These are phyloP conservation scores for Aspergillus pseudotamarii DNA, from an alignment of 2,329 filamentous ascomycete species.

Conservation along the genomic window DNA sequence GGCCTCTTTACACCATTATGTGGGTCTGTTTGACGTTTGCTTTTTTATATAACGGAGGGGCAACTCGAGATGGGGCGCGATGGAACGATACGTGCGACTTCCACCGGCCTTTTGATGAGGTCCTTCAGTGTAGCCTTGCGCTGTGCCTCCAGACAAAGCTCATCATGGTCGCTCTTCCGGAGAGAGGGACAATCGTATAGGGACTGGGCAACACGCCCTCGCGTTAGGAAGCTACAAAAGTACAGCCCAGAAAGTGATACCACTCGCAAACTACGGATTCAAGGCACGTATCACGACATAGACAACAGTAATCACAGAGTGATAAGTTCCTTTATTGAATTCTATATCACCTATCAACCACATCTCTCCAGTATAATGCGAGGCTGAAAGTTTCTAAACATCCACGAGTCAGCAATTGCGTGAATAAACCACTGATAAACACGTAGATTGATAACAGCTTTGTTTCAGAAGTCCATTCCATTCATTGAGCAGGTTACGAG, in stretches of 20 bases:
- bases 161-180: neutral
- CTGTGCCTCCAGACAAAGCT: neutral
- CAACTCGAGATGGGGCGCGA: neutral
- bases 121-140: neutral
- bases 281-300: neutral
- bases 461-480: conserved; percentile 82
- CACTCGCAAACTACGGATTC: neutral
- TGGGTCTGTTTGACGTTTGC: neutral
- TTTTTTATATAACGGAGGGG: neutral
- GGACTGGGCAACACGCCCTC: too few species aligned
- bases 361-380: neutral
- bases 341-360: neutral
- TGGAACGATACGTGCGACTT: neutral
- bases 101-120: neutral
- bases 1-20: neutral
- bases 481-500: conserved; percentile 66
- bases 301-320: neutral
- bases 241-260: neutral
- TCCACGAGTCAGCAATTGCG: conserved; percentile 17
- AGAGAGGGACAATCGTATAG: too few species aligned
- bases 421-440: conserved; percentile 9
- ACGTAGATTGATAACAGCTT: conserved; percentile 1
- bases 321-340: neutral
- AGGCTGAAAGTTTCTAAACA: neutral
- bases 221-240: neutral